phyloP scores from a whole-genome alignment of 2,329 filamentous ascomycete genomes.

The Phyllosticta paracitricarpa region DNA sequence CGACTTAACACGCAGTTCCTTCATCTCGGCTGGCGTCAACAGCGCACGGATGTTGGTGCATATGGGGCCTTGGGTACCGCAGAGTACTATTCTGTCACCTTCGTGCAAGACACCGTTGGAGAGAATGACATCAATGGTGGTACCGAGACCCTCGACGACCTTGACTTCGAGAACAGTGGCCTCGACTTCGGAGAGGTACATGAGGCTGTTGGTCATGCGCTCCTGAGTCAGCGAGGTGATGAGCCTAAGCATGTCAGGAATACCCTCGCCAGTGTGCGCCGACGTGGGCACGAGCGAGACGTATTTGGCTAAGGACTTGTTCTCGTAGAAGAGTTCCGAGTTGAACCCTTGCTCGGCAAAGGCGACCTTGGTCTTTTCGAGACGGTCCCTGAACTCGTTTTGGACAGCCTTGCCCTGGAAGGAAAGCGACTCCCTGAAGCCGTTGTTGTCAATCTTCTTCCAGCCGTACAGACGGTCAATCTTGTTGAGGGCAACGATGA shows the following conservation, averaged over 20 bases:
- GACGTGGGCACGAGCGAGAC: conserved; percentile 97
- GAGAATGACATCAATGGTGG: conserved; percentile 94
- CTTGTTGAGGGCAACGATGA: conserved; percentile 98
- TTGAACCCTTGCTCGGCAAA: conserved; percentile 98
- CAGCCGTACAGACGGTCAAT: conserved; percentile 98
- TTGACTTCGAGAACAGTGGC: conserved; percentile 98
- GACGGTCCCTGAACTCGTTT: conserved; percentile 84
- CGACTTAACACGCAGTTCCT: conserved; percentile 90
- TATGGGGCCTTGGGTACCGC: conserved; percentile 93
- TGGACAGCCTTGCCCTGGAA: conserved; percentile 89
- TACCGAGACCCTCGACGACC: conserved; percentile 96
- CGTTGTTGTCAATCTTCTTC: conserved; percentile 98
- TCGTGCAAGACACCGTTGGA: conserved; percentile 92
- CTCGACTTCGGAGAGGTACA: conserved; percentile 97
- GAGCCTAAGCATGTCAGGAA: conserved; percentile 96
- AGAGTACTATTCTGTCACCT: conserved; percentile 88
- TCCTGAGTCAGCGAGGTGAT: conserved; percentile 88
- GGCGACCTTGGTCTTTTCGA: conserved; percentile 84
- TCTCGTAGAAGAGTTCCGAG: conserved; percentile 91
- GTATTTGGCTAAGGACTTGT: conserved; percentile 89
- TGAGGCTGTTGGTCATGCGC: conserved; percentile 91
- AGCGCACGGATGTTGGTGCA: conserved; percentile 90
- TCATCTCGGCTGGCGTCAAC: conserved; percentile 83
- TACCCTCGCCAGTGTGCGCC: conserved; percentile 96
- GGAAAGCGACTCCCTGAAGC: conserved; percentile 83